Conservation (phyloP, 2,329 filamentous ascomycete species). For the Aspergillus sp. region DNA sequence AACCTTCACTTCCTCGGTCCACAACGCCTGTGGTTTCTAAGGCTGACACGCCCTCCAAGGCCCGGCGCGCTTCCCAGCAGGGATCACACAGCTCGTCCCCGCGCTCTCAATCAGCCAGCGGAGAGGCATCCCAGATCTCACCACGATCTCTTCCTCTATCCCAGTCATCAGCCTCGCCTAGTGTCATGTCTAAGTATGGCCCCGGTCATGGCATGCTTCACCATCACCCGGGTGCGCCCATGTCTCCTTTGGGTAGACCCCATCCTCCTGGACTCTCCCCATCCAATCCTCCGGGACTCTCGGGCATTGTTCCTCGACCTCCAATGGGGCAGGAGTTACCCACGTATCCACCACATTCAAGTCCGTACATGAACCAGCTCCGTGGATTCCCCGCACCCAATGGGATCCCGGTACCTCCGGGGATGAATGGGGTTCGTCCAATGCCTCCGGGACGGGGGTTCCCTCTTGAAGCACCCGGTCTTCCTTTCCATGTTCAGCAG, state of each 20-base stretch:
- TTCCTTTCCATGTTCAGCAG: constrained; percentile 43
- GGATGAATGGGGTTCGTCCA: constrained; percentile 61
- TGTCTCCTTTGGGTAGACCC: constrained; percentile 66
- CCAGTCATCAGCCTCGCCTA: constrained; percentile 65
- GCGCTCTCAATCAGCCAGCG: constrained; percentile 47
- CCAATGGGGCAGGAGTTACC: constrained; percentile 54
- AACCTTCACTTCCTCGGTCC: constrained; percentile 76
- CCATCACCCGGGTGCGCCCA: constrained; percentile 60
- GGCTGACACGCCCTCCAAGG: constrained; percentile 73
- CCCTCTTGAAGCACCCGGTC: constrained; percentile 48
- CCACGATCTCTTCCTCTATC: constrained; percentile 62
- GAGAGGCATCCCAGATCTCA: constrained; percentile 65
- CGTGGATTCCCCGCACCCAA: constrained; percentile 54
- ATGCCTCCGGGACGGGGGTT: constrained; percentile 58
- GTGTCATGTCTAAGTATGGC: constrained; percentile 61
- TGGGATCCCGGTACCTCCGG: constrained; percentile 56
- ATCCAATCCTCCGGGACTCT: constrained; percentile 56
- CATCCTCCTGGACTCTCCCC: constrained; percentile 52
- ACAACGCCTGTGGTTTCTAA: constrained; percentile 82
- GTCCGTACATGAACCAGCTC: constrained; percentile 55
- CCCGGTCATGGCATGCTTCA: constrained; percentile 51
- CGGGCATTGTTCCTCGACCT: constrained; percentile 53
- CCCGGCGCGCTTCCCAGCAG: constrained; percentile 77
- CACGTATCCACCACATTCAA: constrained; percentile 54
- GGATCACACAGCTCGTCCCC: constrained; percentile 69